Base-by-base conservation (phyloP, 768 basidiomycete genomes). In the Boletus subparvulus region DNA sequence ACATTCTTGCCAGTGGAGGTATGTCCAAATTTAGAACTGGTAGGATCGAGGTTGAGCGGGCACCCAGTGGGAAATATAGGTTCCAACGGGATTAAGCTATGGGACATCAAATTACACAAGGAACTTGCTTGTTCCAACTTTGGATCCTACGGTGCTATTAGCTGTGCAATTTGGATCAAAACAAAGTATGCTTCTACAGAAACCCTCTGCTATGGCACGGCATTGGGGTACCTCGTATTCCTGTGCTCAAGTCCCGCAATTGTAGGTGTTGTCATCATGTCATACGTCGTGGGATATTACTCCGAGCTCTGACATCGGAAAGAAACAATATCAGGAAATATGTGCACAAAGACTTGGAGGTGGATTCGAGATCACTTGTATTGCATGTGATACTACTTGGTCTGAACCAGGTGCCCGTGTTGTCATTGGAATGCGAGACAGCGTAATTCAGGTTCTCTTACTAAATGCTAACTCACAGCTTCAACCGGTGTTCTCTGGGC, bases 241-340 rank as follows among this genome's bases (percentile, higher is more conserved):
- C 10, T 62, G 40, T 14, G 36, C 1, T 26, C 45, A 0, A 56
- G 47, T 32, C 58, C 52, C 5, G 21, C 41, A 7, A 46, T 47
- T 35, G 61, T 45, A 45, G 59, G 61, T 52, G 6, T 17, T 19
- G 17, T n/a, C n/a, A n/a, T n/a, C n/a, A n/a, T 14, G 26, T n/a
- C 4, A 35, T 35, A 10, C 5, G 4, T 37, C 10, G 17, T 37
- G 9, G 14, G 16, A 28, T 3, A 9, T n/a, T n/a, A n/a, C n/a
- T n/a, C n/a, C n/a, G n/a, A n/a, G n/a, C 17, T 26, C 47, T 37
- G 47, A 49, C 16, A 9, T 24, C 17, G 16, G 16, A 5, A 32
- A 59, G 54, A 58, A 46, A 44, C 36, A 46, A 4, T 61, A 37
- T 40, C 61, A 61, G 35, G 47, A 61, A 33, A 56, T 60, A 11